Percentiles rank a stretch among this genome's conserved stretches.
phyloP scores from a whole-genome alignment of 2,329 filamentous ascomycete species.

The Pleoardoris graminearum region DNA sequence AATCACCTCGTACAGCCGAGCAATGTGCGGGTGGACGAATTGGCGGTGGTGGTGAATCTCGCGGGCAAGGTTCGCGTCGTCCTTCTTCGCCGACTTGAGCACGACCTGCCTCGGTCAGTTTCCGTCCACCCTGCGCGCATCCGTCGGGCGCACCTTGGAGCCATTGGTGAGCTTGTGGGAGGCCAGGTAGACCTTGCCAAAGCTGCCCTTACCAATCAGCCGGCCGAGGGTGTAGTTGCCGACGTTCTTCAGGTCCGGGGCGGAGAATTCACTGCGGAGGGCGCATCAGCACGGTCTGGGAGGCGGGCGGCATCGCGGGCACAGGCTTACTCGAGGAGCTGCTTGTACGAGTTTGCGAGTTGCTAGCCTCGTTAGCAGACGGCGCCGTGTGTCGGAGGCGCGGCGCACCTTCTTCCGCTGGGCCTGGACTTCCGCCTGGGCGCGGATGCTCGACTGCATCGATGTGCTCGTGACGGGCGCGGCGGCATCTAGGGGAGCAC shows the following conservation, averaged over 20 bases:
- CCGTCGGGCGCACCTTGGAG: conserved; percentile 70
- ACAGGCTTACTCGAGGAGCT: conserved; percentile 79
- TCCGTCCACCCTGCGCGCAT: neutral
- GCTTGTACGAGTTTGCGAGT: conserved; percentile 96
- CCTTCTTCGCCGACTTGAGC: conserved; percentile 95
- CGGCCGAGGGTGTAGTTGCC: conserved; percentile 92
- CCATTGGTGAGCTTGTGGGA: conserved; percentile 97
- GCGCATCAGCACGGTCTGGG: conserved; percentile 20
- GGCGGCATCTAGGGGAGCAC: conserved; percentile 41
- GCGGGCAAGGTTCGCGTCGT: conserved; percentile 91
- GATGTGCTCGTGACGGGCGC: conserved; percentile 28
- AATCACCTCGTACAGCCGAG: conserved; percentile 94
- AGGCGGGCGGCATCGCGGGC: neutral
- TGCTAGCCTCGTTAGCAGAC: conserved; percentile 46
- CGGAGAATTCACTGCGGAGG: conserved; percentile 79
- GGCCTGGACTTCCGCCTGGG: conserved; percentile 61
- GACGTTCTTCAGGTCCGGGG: conserved; percentile 85
- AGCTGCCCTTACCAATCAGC: conserved; percentile 95
- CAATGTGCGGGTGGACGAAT: conserved; percentile 96
- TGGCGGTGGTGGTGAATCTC: conserved; percentile 99
- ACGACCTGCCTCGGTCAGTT: conserved; percentile 71
- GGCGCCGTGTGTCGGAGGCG: neutral
- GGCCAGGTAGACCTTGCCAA: conserved; percentile 96
- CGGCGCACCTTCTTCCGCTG: conserved; percentile 61
- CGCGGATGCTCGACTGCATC: conserved; percentile 52